phyloP scores from a whole-genome alignment of 2,329 filamentous ascomycete genomes.

The Ceratocystis alfenasii region DNA sequence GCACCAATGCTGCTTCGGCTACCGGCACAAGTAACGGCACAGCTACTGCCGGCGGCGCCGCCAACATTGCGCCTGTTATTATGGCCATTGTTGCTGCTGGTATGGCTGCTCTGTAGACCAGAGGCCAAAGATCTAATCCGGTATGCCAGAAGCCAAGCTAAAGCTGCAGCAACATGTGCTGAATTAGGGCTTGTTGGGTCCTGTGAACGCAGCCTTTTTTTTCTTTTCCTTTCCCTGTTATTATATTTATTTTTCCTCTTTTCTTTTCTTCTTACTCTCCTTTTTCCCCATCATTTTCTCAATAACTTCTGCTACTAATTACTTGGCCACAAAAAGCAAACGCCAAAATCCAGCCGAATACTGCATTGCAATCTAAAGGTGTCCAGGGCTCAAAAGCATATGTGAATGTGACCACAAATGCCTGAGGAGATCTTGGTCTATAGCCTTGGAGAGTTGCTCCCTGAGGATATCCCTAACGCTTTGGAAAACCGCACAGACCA shows the following conservation, averaged over 20 bases:
- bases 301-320: conserved; percentile 1
- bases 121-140: neutral
- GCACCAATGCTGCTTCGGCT: conserved; percentile 6
- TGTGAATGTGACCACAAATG: neutral
- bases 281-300: neutral
- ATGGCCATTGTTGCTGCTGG: conserved; percentile 12
- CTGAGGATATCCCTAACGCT: neutral
- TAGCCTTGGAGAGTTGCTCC: neutral
- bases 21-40: conserved; percentile 20
- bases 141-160: neutral
- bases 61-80: neutral
- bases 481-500: neutral
- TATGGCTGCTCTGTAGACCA: conserved; percentile 7
- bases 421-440: neutral
- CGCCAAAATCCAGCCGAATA: neutral
- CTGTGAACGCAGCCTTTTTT: neutral
- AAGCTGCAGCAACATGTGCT: neutral
- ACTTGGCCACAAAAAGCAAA: conserved; percentile 2
- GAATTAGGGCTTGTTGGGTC: neutral
- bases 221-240: neutral
- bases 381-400: neutral
- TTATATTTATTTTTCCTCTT: neutral
- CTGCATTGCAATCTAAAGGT: neutral
- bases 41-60: conserved; percentile 19
- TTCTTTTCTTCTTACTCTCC: conserved; percentile 1